A percentile compares a stretch with the other conserved stretches of the same genome.
Evolutionary conservation across 441 rosid genomes (phyloP).

Genomic region (Euphorbia celastroides): DNA sequence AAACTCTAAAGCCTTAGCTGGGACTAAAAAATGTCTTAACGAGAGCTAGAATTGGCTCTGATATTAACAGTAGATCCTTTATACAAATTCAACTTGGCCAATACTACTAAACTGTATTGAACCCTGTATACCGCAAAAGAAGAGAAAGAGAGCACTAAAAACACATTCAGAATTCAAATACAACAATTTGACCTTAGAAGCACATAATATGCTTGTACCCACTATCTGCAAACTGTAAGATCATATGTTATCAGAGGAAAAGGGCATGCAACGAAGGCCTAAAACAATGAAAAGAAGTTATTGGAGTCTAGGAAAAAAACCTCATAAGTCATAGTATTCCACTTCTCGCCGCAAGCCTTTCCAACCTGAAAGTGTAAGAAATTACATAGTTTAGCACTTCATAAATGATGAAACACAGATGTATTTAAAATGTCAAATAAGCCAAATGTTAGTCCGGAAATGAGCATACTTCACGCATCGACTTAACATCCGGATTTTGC

Average conservation of each 20-base stretch:
- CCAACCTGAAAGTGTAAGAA: conserved; percentile 52
- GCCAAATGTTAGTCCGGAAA: background rate
- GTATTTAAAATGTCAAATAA: conserved; percentile 7
- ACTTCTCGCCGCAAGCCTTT: conserved; percentile 94
- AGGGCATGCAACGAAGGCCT: background rate
- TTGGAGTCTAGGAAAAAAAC: conserved; percentile 32
- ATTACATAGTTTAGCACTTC: conserved; percentile 10
- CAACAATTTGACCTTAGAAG: background rate
- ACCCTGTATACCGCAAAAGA: background rate
- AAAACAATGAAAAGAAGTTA: background rate
- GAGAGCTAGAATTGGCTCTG: background rate
- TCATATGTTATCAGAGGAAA: background rate
- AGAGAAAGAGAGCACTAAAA: background rate
- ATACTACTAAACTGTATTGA: background rate
- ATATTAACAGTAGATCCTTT: background rate
- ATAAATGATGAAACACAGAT: background rate
- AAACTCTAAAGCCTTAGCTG: background rate
- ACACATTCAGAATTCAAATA: background rate
- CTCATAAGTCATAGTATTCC: conserved; percentile 88
- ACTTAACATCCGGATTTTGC: conserved; percentile 82
- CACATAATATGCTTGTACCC: background rate
- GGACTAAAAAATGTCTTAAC: background rate
- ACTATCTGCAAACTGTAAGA: background rate
- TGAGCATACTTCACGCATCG: conserved; percentile 81
- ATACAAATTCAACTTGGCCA: background rate